Base-by-base conservation (phyloP, 2,329 filamentous ascomycete species). In the Monosporascus cannonballus region DNA sequence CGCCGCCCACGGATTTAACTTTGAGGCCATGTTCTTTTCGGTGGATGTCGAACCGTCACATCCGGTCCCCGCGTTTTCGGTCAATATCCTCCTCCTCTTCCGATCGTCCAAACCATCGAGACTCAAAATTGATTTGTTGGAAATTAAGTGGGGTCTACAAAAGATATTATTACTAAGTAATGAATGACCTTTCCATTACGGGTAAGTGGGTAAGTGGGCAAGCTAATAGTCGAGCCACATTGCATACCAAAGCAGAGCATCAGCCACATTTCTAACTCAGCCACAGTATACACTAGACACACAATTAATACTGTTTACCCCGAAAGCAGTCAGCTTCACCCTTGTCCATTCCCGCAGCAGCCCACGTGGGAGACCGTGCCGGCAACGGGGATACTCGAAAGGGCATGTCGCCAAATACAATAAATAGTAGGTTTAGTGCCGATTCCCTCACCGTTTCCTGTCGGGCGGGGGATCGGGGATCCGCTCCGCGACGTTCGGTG, bases 1-100 rank as follows among this genome's bases (percentile, higher is more conserved):
- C 20, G 57, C 56, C 34, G 61, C 51, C 65, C 64, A 65, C 17
- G 65, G 66, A 47, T 59, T 64, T 49, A 67, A 52, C 56, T 64
- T 67, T 34, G 64, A 66, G 41, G 66, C 60, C 66, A 68, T 68
- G 36, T 48, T 46, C 18, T 59, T 53, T 48, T 52, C 46, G 47
- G 56, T 53, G 27, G 48, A 2, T 48, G 41, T 49, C 25, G 20
- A 38, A 45, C 47, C 51, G 49, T 53, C 53, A 54, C 57, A 59
- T 61, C 50, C 24, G 41, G 46, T 57, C 42, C 37, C 14, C 14
- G 37, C 30, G 45, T 42, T 34, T 34, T 48, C 52, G 52, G 50
- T 54, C 14, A 14, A 14, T 42, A 20, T 30, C 48, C 51, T 42
- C 30, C 37, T 50, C 49, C 38, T 55, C 50, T 47, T 46, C 9